Conservation (phyloP, 441 rosid species). For the Dalechampia spathulata region DNA sequence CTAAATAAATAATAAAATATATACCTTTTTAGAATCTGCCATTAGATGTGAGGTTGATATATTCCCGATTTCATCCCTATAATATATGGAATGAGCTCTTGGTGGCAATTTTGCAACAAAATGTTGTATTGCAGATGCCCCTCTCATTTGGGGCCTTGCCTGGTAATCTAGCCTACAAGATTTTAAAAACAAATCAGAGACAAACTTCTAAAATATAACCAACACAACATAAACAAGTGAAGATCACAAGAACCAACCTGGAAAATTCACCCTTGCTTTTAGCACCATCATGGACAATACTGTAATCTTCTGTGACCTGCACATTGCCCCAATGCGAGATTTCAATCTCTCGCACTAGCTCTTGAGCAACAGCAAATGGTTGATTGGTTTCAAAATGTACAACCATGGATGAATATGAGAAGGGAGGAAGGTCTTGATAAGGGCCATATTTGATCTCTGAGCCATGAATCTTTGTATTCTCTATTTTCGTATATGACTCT, state of each 20-base stretch:
- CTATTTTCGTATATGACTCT: conserved; percentile 71
- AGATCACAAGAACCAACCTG: conserved; percentile 34
- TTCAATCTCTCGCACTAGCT: conserved; percentile 81
- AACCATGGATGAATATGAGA: conserved; percentile 55
- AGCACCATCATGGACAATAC: conserved; percentile 69
- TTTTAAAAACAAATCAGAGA: conserved; percentile 17
- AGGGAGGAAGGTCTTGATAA: conserved; percentile 62
- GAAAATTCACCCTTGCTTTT: conserved; percentile 90
- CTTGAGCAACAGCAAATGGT: conserved; percentile 73
- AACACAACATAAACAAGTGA: background rate
- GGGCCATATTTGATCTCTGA: conserved; percentile 93
- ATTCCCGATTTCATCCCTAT: conserved; percentile 94
- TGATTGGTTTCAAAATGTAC: conserved; percentile 84
- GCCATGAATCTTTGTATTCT: conserved; percentile 53
- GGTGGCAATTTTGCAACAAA: conserved; percentile 85
- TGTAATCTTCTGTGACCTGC: conserved; percentile 82
- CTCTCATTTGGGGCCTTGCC: conserved; percentile 56
- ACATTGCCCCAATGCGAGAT: conserved; percentile 97
- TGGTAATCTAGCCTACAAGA: conserved; percentile 77
- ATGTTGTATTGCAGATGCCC: conserved; percentile 65
- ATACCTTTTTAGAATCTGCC: conserved; percentile 80
- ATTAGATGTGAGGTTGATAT: conserved; percentile 82
- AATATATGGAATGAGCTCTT: conserved; percentile 84
- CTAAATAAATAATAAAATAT: conserved; percentile 2
- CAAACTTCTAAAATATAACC: background rate